Evolutionary conservation across 768 basidiomycete genomes (phyloP).

Genomic region (Rubroboletus satanas): DNA sequence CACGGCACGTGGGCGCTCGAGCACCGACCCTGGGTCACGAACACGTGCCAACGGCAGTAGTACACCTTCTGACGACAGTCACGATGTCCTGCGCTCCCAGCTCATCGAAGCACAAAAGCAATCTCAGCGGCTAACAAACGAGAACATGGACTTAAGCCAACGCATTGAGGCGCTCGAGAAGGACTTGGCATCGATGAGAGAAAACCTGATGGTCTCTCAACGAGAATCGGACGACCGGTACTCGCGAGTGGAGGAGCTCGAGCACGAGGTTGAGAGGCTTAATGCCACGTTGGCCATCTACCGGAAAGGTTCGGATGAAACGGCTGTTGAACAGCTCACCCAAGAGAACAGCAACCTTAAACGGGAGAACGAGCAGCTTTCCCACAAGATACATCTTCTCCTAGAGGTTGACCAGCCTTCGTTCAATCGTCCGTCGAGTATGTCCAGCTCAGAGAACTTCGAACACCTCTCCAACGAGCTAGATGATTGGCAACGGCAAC

Average conservation of each 20-base stretch:
- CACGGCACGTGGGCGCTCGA: conserved; percentile 54
- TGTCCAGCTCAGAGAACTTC: conserved; percentile 82
- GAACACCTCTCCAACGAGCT: conserved; percentile 77
- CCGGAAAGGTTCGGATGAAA: conserved; percentile 74
- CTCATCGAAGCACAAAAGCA: conserved; percentile 78
- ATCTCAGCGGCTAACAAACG: conserved; percentile 61
- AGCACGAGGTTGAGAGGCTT: conserved; percentile 75
- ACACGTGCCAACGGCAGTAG: conserved; percentile 67
- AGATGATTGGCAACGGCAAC: conserved; percentile 83
- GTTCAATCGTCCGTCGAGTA: conserved; percentile 67
- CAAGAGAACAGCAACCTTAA: conserved; percentile 76
- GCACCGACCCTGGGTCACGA: conserved; percentile 47
- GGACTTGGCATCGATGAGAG: conserved; percentile 67
- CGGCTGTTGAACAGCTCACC: conserved; percentile 74
- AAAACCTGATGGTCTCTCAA: conserved; percentile 66
- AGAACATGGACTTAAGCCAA: conserved; percentile 72
- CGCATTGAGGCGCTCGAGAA: conserved; percentile 73
- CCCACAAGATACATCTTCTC: conserved; percentile 87
- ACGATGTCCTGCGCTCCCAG: conserved; percentile 63
- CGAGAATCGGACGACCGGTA: conserved; percentile 78
- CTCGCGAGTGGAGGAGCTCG: conserved; percentile 71
- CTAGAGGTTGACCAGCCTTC: conserved; percentile 81
- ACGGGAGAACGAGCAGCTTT: conserved; percentile 83
- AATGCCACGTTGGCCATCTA: conserved; percentile 69
- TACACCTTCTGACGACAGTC: conserved; percentile 74